Evolutionary conservation across 2,329 filamentous ascomycete genomes (phyloP), one percentile per base, ranked within the genome.

Genomic region (Pseudohalonectria lignicola): DNA sequence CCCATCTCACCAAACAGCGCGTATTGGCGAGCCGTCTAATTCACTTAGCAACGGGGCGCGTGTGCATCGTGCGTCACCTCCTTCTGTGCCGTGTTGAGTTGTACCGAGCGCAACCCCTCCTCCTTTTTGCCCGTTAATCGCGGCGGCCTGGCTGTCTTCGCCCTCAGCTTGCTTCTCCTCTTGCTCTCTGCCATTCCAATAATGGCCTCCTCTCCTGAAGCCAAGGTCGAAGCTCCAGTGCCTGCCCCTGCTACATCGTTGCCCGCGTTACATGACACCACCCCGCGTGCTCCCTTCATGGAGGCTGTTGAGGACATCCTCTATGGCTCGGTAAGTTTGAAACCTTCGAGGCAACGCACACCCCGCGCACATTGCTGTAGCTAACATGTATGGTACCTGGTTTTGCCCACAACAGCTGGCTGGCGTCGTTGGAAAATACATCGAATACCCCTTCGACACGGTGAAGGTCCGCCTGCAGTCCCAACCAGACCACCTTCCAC

Each of bases 361-460:
- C n/a, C n/a, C n/a, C n/a, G n/a, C n/a, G n/a, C n/a, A n/a, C n/a
- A n/a, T n/a, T n/a, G n/a, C n/a, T n/a, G n/a, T n/a, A n/a, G n/a
- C n/a, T n/a, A n/a, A n/a, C n/a, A n/a, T n/a, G n/a, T n/a, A n/a
- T n/a, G n/a, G n/a, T n/a, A n/a, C n/a, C n/a, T n/a, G n/a, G n/a
- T n/a, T n/a, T n/a, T n/a, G n/a, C n/a, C n/a, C n/a, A n/a, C n/a
- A n/a, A n/a, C 46, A 87, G 83, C 60, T 75, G 42, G 88, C 90
- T 39, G 92, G 92, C 43, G 76, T 93, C 42, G 79, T 86, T 26
- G 90, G 90, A 45, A 98, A 96, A 66, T 86, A 90, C 58, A 90
- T 98, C 54, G 92, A 98, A 59, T 98, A 95, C 57, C 92, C 92
- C 18, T 98, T 98, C 62, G 92, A 98, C 62, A 98, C 92, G 0